Evolutionary conservation across 768 basidiomycete species (phyloP).

Genomic region (Rhizopogon vesiculosus): DNA sequence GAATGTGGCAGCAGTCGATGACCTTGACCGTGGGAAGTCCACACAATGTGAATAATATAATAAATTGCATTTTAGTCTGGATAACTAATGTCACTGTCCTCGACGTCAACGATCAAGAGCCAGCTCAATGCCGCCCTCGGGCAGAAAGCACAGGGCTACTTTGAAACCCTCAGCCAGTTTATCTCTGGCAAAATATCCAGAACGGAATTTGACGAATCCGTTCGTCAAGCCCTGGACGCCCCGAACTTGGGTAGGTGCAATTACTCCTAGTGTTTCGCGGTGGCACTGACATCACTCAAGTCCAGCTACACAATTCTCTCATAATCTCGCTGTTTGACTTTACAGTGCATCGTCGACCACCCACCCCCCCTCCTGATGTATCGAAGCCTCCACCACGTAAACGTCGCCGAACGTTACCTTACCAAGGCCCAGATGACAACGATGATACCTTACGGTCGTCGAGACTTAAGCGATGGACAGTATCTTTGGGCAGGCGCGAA

Average conservation of each 20-base stretch:
- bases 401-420: conserved; percentile 61
- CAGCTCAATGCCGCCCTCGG: conserved; percentile 64
- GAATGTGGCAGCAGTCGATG: not conserved
- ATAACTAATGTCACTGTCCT: conserved; percentile 62
- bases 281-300: conserved; percentile 29
- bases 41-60: no score
- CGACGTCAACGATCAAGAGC: conserved; percentile 66
- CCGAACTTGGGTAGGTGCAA: conserved; percentile 42
- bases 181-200: conserved; percentile 66
- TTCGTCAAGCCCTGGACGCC: conserved; percentile 57
- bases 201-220: conserved; percentile 68
- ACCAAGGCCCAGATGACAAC: conserved; percentile 64
- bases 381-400: conserved; percentile 66
- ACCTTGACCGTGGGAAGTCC: not conserved
- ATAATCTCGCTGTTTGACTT: conserved; percentile 82
- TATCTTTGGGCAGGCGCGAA: conserved; percentile 69
- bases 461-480: conserved; percentile 69
- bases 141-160: conserved; percentile 55
- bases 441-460: conserved; percentile 53
- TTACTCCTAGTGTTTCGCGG: not conserved
- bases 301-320: conserved; percentile 79
- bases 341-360: conserved; percentile 63
- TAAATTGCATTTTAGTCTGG: no score
- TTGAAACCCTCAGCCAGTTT: conserved; percentile 59
- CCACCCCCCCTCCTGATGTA: conserved; percentile 57